These are phyloP conservation scores for Pseudomonodictys pantanalensis DNA, from an alignment of 495 filamentous ascomycete species.

Conservation along the genomic window DNA sequence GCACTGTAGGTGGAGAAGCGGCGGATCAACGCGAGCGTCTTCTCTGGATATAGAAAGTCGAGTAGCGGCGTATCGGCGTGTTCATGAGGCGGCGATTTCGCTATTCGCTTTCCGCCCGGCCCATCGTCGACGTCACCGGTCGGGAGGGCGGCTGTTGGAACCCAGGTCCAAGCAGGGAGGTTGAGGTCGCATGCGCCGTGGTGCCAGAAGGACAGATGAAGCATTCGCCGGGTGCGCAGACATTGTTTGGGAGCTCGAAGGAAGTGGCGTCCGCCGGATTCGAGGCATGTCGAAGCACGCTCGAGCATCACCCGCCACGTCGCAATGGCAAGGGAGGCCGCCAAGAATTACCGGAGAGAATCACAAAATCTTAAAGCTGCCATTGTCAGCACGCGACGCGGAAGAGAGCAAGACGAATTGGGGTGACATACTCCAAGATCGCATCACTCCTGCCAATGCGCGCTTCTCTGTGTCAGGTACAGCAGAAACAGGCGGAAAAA, in stretches of 20 bases:
- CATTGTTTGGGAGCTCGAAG: constrained; percentile 25
- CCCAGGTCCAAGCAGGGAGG: constrained; percentile 24
- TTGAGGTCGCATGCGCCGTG: constrained; percentile 29
- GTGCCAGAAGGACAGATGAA: constrained; percentile 34
- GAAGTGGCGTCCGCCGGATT: constrained; percentile 32
- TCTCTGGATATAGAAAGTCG: constrained; percentile 32
- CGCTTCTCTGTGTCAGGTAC: too few species aligned
- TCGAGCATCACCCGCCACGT: constrained; percentile 31
- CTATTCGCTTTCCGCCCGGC: background rate
- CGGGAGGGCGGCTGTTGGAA: background rate
- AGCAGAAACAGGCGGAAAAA: too few species aligned
- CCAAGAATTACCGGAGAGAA: constrained; percentile 18
- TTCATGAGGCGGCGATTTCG: background rate
- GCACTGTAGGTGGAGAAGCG: constrained; percentile 13
- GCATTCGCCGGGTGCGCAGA: constrained; percentile 27
- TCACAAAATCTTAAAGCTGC: background rate
- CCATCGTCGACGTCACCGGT: constrained; percentile 8
- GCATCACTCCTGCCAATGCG: constrained; percentile 21
- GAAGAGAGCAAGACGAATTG: background rate
- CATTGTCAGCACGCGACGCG: background rate
- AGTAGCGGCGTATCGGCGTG: constrained; percentile 9
- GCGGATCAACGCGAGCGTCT: constrained; percentile 30
- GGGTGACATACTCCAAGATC: constrained; percentile 10
- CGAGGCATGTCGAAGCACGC: constrained; percentile 36
- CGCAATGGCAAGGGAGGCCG: constrained; percentile 2